These are phyloP conservation scores for Ambrosia trifida DNA, from an alignment of 129 eudicot species.

Conservation along the genomic window DNA sequence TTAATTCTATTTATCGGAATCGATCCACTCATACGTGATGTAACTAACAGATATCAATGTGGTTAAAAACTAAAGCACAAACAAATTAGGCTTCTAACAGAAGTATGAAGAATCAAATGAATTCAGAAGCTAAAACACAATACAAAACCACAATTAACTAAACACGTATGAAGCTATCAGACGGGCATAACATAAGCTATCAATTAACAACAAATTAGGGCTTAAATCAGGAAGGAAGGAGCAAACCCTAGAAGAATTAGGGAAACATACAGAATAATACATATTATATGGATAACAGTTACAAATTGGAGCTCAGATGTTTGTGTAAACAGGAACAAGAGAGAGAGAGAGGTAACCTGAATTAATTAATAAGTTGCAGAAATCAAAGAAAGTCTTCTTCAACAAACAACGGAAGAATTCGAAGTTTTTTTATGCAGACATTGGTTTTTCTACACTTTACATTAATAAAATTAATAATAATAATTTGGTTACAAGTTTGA, in stretches of 20 bases:
- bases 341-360: conserved; percentile 7
- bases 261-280: neutral
- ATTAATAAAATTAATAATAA: too few species aligned
- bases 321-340: conserved; percentile 9
- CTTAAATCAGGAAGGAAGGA: neutral
- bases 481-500: neutral
- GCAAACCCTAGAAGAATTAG: neutral
- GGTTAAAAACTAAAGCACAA: neutral
- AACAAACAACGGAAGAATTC: neutral
- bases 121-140: neutral
- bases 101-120: neutral
- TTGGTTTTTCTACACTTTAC: neutral
- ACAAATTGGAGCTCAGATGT: neutral
- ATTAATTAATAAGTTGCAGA: conserved; percentile 9
- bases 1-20: too few species aligned
- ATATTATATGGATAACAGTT: neutral
- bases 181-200: neutral
- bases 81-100: neutral
- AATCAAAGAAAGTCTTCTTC: neutral
- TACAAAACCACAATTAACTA: neutral
- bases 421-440: neutral
- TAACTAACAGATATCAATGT: neutral
- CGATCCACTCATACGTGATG: too few species aligned
- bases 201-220: conserved; percentile 7
- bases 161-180: neutral